Percentiles rank a stretch among this genome's conserved stretches.
Conservation (phyloP, 768 basidiomycete genomes). For the Chalciporus chontae region DNA sequence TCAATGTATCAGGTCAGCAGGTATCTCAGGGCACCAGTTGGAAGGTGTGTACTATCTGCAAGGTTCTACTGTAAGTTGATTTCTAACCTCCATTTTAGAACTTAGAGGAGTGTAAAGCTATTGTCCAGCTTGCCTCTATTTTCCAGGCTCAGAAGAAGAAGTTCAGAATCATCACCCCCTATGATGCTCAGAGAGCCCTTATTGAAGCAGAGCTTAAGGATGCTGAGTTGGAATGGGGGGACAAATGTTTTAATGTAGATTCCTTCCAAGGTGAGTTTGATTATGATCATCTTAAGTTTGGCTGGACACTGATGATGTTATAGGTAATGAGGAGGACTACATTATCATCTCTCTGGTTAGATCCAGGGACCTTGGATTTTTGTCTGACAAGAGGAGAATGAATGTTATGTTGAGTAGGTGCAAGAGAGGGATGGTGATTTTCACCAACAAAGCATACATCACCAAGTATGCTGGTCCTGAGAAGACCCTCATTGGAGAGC, state of each 20-base stretch:
- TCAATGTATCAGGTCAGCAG: constrained; percentile 51
- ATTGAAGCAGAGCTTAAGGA: constrained; percentile 57
- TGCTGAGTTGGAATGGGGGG: constrained; percentile 51
- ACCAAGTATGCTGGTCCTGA: constrained; percentile 46
- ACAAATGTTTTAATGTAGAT: constrained; percentile 76
- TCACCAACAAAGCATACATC: constrained; percentile 61
- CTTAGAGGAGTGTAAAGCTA: constrained; percentile 48
- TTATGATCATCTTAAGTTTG: not conserved
- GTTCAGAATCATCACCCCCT: constrained; percentile 76
- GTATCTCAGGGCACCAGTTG: constrained; percentile 34
- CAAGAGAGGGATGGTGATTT: constrained; percentile 74
- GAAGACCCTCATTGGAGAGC: constrained; percentile 41
- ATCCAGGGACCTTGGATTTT: constrained; percentile 61
- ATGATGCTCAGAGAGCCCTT: constrained; percentile 63
- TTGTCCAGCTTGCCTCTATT: constrained; percentile 53
- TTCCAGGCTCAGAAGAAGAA: constrained; percentile 47
- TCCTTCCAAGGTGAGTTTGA: constrained; percentile 66
- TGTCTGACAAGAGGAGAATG: constrained; percentile 59
- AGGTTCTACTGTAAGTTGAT: not conserved
- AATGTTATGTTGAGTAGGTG: constrained; percentile 90
- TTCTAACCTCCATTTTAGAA: constrained; percentile 44
- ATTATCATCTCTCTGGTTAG: constrained; percentile 73
- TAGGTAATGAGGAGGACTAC: constrained; percentile 81
- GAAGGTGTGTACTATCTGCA: constrained; percentile 28
- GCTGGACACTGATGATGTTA: not conserved